Conservation (phyloP, 768 basidiomycete species). For the Pulveroboletus sp. region DNA sequence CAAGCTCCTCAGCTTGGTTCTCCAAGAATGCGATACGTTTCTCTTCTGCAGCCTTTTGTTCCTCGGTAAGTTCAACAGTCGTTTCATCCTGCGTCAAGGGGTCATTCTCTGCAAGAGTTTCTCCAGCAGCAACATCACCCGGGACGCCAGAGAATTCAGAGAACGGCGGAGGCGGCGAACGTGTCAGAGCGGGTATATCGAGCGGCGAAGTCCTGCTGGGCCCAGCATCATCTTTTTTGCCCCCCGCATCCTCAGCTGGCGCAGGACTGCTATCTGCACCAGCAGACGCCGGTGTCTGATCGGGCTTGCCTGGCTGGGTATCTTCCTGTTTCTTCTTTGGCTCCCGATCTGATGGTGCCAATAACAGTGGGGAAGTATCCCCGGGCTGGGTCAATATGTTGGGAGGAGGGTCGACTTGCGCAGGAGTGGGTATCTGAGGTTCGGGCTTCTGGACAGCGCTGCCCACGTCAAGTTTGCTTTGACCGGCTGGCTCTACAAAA, state of each 20-base stretch:
- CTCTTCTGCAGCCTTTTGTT: slow-evolving; percentile 20
- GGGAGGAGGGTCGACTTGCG: slow-evolving; percentile 22
- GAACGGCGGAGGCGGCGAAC: slow-evolving; percentile 29
- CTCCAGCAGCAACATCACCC: slow-evolving; percentile 3
- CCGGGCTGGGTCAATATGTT: slow-evolving; percentile 11
- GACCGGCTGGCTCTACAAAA: background rate
- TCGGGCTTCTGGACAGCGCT: slow-evolving; percentile 7
- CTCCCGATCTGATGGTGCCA: background rate
- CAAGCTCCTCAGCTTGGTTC: slow-evolving; percentile 14
- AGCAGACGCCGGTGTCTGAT: background rate
- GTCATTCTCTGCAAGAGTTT: slow-evolving; percentile 6
- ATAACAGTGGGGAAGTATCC: slow-evolving; percentile 7
- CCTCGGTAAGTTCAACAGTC: slow-evolving; percentile 17
- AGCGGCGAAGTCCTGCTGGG: slow-evolving; percentile 1
- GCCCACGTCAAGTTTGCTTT: slow-evolving; percentile 6
- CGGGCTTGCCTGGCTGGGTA: background rate
- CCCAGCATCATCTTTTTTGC: background rate
- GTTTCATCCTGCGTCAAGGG: slow-evolving; percentile 16
- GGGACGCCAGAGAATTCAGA: slow-evolving; percentile 16
- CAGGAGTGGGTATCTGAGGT: slow-evolving; percentile 16
- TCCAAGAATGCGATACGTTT: slow-evolving; percentile 21
- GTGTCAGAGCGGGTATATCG: slow-evolving; percentile 6
- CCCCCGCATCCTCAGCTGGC: background rate
- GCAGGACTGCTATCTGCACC: slow-evolving; percentile 11
- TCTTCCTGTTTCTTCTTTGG: background rate